Evolutionary conservation across 225 moss, liverwort and hornwort genomes (phyloP), one percentile per base, ranked within the genome.

Genomic region (Antitrichia curtipendula): DNA sequence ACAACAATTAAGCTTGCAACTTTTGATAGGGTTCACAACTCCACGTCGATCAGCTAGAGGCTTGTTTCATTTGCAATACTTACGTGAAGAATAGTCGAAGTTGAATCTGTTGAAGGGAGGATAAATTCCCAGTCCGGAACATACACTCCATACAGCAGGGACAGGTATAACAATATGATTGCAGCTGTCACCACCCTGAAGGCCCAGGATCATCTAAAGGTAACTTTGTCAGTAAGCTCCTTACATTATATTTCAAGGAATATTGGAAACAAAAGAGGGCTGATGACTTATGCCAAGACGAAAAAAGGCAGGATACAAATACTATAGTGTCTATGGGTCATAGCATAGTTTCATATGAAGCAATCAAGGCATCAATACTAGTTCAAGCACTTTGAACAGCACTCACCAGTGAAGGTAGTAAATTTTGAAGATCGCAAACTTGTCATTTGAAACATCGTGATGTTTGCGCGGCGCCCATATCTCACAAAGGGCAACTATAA

Each of bases 71-170:
- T 59, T 78, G 57, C 61, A 56, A 70, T 41, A 85, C 92, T 94
- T 91, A 91, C 92, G n/a, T 88, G 88, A 82, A 94, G 87, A 76
- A 78, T 56, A 75, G 65, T 87, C 38, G 90, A 77, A 66, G 76
- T 90, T 59, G 82, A 85, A 60, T 54, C 65, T 75, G 86, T 57
- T 63, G 91, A 52, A 85, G 82, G 47, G 63, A 91, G 73, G 45
- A 84, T 83, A 54, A 95, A 94, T 52, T 93, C 87, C 95, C 94
- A 94, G 70, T 95, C 90, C 60, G 95, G 95, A 75, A 94, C 93
- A 87, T 93, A 88, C 71, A 92, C 84, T 80, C 94, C 93, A 83
- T 94, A 94, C n/a, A 94, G 84, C 87, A 94, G 66, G 75, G 86
- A 76, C 88, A 91, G 85, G 88, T 95, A 95, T 40, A 91, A 40